These are phyloP conservation scores for Citrus inodora DNA, from an alignment of 345 rosid species.

Conservation along the genomic window DNA sequence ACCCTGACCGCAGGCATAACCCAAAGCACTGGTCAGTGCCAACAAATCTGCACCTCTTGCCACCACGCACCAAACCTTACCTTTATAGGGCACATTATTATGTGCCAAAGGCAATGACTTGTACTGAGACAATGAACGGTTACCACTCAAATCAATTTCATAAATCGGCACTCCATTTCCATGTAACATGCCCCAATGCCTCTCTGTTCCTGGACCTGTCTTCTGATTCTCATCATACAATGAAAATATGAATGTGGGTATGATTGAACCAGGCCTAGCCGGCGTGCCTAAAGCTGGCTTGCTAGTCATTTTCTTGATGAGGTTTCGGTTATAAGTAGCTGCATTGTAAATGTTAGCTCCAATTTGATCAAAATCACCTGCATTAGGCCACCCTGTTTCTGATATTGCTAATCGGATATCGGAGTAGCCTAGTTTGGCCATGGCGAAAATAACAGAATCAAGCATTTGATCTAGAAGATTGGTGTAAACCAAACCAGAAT, in stretches of 20 bases:
- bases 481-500: conserved; percentile 45
- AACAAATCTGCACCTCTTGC: conserved; percentile 33
- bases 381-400: conserved; percentile 86
- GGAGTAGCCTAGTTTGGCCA: conserved; percentile 55
- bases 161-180: conserved; percentile 45
- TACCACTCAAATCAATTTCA: conserved; percentile 57
- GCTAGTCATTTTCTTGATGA: conserved; percentile 45
- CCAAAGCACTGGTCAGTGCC: conserved; percentile 37
- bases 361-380: conserved; percentile 60
- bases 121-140: conserved; percentile 19
- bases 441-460: conserved; percentile 57
- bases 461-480: conserved; percentile 85
- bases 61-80: conserved; percentile 67
- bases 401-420: conserved; percentile 49
- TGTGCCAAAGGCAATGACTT: conserved; percentile 39
- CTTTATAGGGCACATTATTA: conserved; percentile 50
- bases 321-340: conserved; percentile 70
- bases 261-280: conserved; percentile 49
- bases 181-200: conserved; percentile 69
- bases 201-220: conserved; percentile 67
- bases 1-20: conserved; percentile 43
- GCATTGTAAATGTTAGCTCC: conserved; percentile 74
- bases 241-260: conserved; percentile 65
- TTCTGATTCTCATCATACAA: conserved; percentile 67
- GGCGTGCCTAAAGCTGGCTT: conserved; percentile 63